These are phyloP conservation scores for Auriscalpium microsporum DNA, from an alignment of 768 basidiomycete genomes.

Conservation along the genomic window DNA sequence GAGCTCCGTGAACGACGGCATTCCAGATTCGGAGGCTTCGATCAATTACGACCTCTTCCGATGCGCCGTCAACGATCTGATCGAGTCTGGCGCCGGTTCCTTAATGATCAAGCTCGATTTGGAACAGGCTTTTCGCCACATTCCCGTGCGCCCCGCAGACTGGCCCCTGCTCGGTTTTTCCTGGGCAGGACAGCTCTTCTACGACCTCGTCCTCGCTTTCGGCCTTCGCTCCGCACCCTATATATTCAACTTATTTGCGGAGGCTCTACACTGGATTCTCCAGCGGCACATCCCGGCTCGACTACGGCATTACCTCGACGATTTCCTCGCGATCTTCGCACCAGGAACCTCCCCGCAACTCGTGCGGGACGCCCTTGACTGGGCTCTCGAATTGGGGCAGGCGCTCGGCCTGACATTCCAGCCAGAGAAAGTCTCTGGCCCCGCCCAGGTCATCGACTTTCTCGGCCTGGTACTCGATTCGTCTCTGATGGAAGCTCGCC, in stretches of 20 bases:
- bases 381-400: slow-evolving; percentile 22
- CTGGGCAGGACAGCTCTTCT: slow-evolving; percentile 24
- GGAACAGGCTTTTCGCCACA: slow-evolving; percentile 29
- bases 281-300: slow-evolving; percentile 24
- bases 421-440: slow-evolving; percentile 18
- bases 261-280: slow-evolving; percentile 35
- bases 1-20: slow-evolving; percentile 17
- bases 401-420: slow-evolving; percentile 26
- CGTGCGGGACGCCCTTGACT: slow-evolving; percentile 19
- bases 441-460: slow-evolving; percentile 9
- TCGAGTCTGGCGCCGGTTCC: slow-evolving; percentile 18
- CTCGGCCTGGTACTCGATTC: slow-evolving; percentile 14
- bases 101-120: slow-evolving; percentile 30
- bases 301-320: slow-evolving; percentile 28
- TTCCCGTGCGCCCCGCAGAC: slow-evolving; percentile 24
- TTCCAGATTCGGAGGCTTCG: slow-evolving; percentile 22
- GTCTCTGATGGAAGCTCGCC: slow-evolving; percentile 24
- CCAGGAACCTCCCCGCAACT: not conserved
- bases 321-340: slow-evolving; percentile 22
- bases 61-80: slow-evolving; percentile 11
- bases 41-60: slow-evolving; percentile 26
- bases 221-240: slow-evolving; percentile 27
- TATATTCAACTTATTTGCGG: slow-evolving; percentile 33
- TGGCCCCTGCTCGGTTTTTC: slow-evolving; percentile 27
- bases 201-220: slow-evolving; percentile 25